phyloP scores from a whole-genome alignment of 73 alveolate species.

The Paramecium sexaurelia region DNA sequence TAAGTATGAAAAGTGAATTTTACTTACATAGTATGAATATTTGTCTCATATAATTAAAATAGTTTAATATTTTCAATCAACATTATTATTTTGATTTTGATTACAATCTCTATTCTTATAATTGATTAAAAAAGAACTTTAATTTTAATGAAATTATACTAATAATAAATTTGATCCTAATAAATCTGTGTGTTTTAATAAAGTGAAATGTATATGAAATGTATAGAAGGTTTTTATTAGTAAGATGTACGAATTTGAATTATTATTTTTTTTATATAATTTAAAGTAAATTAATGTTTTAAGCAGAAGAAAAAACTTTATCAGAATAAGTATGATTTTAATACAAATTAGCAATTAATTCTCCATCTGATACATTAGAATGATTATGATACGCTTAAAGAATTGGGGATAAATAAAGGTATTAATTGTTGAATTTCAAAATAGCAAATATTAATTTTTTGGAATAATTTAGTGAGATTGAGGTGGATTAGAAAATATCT shows the following conservation, averaged over 20 bases:
- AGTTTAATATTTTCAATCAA: no score
- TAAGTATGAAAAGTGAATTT: no score
- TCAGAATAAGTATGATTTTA: background rate
- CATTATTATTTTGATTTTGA: no score
- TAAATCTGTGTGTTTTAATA: no score
- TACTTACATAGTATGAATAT: no score
- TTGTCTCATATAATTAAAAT: no score
- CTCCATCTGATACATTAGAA: background rate
- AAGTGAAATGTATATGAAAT: no score
- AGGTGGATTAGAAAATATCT: slow-evolving; percentile 78
- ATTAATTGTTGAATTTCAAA: background rate
- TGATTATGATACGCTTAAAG: slow-evolving; percentile 43
- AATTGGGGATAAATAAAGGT: slow-evolving; percentile 11
- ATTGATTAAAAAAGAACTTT: background rate
- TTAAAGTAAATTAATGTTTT: background rate
- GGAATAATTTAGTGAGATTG: slow-evolving; percentile 75
- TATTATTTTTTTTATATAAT: background rate
- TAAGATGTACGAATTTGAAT: background rate
- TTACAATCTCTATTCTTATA: background rate
- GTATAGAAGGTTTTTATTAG: background rate
- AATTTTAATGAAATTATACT: no score
- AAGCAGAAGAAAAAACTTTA: slow-evolving; percentile 18
- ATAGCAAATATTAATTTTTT: slow-evolving; percentile 69
- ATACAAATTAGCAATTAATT: background rate
- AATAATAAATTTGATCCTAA: no score